phyloP scores from a whole-genome alignment of 352 stramenopile species.

The Aphanomyces cochlioides region DNA sequence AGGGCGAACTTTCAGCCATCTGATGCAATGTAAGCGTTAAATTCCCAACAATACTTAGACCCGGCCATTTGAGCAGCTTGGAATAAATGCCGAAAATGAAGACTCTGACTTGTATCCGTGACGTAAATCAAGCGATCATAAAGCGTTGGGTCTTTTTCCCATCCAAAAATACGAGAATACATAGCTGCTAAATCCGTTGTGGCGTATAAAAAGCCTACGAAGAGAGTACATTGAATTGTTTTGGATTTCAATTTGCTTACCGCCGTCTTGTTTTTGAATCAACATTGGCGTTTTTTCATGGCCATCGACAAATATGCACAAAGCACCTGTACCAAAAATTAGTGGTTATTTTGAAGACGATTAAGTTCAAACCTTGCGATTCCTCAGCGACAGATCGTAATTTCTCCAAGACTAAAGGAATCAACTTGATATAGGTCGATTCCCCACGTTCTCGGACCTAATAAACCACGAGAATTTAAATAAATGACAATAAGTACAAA shows the following conservation, averaged over 20 bases:
- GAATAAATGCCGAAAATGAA: constrained; percentile 81
- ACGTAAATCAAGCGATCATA: constrained; percentile 83
- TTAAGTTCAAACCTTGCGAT: constrained; percentile 35
- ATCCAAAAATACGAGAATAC: constrained; percentile 67
- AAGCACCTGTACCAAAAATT: constrained; percentile 37
- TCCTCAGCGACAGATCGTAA: constrained; percentile 48
- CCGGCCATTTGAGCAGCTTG: constrained; percentile 49
- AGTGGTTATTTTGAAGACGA: not conserved
- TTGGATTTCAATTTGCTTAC: not conserved
- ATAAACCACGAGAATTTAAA: not conserved
- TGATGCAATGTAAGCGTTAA: not conserved
- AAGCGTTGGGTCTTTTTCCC: constrained; percentile 50
- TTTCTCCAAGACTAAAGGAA: constrained; percentile 45
- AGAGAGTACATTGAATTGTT: not conserved
- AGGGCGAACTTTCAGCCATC: constrained; percentile 34
- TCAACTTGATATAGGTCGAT: constrained; percentile 67
- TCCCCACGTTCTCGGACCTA: constrained; percentile 62
- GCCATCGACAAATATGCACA: constrained; percentile 72
- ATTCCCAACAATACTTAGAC: constrained; percentile 34
- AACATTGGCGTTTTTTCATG: constrained; percentile 71
- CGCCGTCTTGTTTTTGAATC: constrained; percentile 76
- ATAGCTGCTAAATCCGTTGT: constrained; percentile 71
- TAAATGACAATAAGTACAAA: not conserved
- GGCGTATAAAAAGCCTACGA: constrained; percentile 32
- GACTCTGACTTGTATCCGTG: constrained; percentile 72